A percentile compares a stretch with the other conserved stretches of the same genome.
These are phyloP conservation scores for Leptographium wingfieldii DNA, from an alignment of 2,329 filamentous ascomycete species.

Conservation along the genomic window DNA sequence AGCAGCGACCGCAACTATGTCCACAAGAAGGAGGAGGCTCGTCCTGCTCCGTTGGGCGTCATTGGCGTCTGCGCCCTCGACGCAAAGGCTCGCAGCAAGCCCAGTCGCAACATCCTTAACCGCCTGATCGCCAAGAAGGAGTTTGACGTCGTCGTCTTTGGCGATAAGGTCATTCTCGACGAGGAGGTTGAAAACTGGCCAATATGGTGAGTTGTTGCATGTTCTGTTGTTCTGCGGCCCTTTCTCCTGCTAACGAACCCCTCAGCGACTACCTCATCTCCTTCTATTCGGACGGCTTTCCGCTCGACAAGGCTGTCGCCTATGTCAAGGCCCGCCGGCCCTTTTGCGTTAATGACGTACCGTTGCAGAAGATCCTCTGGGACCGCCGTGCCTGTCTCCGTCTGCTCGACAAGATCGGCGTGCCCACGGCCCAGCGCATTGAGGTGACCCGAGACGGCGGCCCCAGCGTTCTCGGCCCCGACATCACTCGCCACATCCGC, in stretches of 20 bases:
- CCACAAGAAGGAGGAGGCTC: constrained; percentile 45
- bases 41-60: constrained; percentile 47
- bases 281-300: constrained; percentile 97
- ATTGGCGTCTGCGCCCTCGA: constrained; percentile 95
- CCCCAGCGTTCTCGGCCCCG: constrained; percentile 62
- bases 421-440: constrained; percentile 76
- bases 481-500: constrained; percentile 68
- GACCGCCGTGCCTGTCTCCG: constrained; percentile 81
- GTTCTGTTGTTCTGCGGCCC: not conserved
- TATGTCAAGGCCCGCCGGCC: constrained; percentile 89
- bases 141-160: constrained; percentile 95
- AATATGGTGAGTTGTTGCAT: constrained; percentile 47
- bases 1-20: constrained; percentile 49
- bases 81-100: constrained; percentile 91
- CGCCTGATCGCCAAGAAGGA: constrained; percentile 80
- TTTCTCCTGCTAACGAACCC: constrained; percentile 14
- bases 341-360: constrained; percentile 93
- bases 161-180: constrained; percentile 95
- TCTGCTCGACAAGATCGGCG: constrained; percentile 77
- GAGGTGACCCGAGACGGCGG: constrained; percentile 92
- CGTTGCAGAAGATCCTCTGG: constrained; percentile 96
- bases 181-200: constrained; percentile 96
- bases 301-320: constrained; percentile 89
- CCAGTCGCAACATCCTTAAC: constrained; percentile 90
- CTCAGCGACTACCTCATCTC: constrained; percentile 80